phyloP scores from a whole-genome alignment of 2,329 filamentous ascomycete species.

The Cercospora sesami region DNA sequence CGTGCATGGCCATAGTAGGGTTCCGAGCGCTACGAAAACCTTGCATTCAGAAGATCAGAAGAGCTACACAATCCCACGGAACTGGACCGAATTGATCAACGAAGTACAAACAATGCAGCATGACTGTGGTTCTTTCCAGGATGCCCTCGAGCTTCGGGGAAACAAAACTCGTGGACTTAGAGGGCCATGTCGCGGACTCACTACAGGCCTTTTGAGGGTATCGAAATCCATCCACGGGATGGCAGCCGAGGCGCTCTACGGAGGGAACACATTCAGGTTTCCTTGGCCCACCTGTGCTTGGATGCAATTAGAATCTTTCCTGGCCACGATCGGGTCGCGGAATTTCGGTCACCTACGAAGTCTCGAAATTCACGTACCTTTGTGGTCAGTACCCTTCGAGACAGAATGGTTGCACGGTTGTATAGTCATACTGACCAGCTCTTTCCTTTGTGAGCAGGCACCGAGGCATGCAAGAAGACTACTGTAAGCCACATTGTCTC shows the following conservation, averaged over 20 bases:
- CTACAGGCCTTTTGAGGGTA: background rate
- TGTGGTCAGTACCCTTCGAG: background rate
- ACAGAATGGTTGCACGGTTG: background rate
- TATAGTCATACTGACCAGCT: background rate
- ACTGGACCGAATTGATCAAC: background rate
- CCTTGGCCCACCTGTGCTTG: background rate
- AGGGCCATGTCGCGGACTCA: background rate
- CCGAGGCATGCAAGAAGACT: background rate
- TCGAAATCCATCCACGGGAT: background rate
- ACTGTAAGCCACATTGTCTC: background rate
- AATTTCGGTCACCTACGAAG: background rate
- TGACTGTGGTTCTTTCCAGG: background rate
- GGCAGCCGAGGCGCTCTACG: background rate
- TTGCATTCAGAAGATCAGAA: background rate
- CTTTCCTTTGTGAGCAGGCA: background rate
- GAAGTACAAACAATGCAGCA: background rate
- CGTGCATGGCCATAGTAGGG: background rate
- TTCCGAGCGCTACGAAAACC: background rate
- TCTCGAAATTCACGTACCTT: background rate
- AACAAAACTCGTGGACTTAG: background rate
- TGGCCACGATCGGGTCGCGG: background rate
- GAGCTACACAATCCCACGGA: background rate
- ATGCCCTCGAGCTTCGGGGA: background rate
- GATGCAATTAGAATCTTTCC: background rate
- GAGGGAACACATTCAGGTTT: background rate